phyloP scores from a whole-genome alignment of 805 yeast genomes.

The Kuraishia borneana region DNA sequence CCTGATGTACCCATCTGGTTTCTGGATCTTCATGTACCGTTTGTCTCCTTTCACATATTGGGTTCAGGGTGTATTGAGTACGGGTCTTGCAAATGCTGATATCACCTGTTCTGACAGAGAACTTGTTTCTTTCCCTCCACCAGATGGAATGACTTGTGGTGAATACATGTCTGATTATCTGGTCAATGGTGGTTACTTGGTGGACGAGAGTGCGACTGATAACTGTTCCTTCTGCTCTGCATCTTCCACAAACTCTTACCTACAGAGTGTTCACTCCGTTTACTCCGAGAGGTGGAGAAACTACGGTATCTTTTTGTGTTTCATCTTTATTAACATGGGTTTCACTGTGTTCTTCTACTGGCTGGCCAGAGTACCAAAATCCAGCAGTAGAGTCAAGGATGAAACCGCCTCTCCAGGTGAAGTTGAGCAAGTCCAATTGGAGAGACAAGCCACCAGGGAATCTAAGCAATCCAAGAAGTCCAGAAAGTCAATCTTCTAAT shows the following conservation, averaged over 20 bases:
- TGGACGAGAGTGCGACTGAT: constrained; percentile 30
- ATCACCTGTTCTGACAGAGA: constrained; percentile 40
- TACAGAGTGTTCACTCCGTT: constrained; percentile 31
- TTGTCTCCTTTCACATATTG: constrained; percentile 61
- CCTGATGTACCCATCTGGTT: constrained; percentile 49
- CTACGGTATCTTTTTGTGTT: constrained; percentile 41
- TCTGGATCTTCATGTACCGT: constrained; percentile 74
- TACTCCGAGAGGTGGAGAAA: constrained; percentile 38
- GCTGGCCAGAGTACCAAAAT: constrained; percentile 4
- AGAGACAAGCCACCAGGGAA: constrained; percentile 1
- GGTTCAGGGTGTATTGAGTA: constrained; percentile 40
- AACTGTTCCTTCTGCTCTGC: constrained; percentile 53
- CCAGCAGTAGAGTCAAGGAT: constrained; percentile 7
- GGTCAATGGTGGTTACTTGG: constrained; percentile 35
- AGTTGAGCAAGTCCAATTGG: neutral
- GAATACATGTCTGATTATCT: constrained; percentile 34
- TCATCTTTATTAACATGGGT: constrained; percentile 29
- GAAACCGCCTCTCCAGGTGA: constrained; percentile 3
- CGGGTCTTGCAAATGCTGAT: constrained; percentile 39
- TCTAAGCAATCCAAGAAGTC: neutral
- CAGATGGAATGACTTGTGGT: constrained; percentile 46
- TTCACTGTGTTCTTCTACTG: constrained; percentile 24
- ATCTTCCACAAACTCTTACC: constrained; percentile 45
- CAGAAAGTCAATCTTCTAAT: neutral
- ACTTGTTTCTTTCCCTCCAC: constrained; percentile 36